These are phyloP conservation scores for Lanmaoa rubissima DNA, from an alignment of 768 basidiomycete species.

Conservation along the genomic window DNA sequence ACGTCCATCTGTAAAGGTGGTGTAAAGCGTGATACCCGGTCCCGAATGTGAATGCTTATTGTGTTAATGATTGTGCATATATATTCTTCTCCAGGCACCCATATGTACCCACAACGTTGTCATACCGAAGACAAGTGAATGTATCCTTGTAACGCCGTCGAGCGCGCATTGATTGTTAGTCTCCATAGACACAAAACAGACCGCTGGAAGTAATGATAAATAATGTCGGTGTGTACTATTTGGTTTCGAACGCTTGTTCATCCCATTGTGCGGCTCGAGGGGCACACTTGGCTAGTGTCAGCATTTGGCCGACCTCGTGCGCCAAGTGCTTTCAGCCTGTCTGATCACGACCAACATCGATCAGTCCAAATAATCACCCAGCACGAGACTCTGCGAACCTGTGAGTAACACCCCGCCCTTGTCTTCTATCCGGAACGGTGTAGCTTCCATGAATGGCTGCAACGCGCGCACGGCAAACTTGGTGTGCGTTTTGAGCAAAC, in stretches of 20 bases:
- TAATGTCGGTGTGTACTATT: background rate
- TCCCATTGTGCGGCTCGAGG: background rate
- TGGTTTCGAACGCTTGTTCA: background rate
- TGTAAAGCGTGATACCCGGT: background rate
- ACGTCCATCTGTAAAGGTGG: background rate
- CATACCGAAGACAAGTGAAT: background rate
- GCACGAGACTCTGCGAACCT: constrained; percentile 11
- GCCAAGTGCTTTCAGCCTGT: constrained; percentile 9
- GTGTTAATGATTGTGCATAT: background rate
- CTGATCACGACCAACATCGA: background rate
- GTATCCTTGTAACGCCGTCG: background rate
- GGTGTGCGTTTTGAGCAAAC: constrained; percentile 18
- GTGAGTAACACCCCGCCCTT: constrained; percentile 15
- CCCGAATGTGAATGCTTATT: no score
- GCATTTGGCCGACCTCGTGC: background rate
- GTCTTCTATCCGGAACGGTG: constrained; percentile 25
- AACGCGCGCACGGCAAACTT: constrained; percentile 12
- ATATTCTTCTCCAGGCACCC: background rate
- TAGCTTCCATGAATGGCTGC: background rate
- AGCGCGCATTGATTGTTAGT: background rate
- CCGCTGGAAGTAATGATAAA: background rate
- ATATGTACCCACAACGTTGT: background rate
- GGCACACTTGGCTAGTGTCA: background rate
- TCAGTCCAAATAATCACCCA: background rate
- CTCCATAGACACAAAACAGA: background rate